Evolutionary conservation across 805 yeast species (phyloP).

Genomic region (Kodamaea nitidulidarum): DNA sequence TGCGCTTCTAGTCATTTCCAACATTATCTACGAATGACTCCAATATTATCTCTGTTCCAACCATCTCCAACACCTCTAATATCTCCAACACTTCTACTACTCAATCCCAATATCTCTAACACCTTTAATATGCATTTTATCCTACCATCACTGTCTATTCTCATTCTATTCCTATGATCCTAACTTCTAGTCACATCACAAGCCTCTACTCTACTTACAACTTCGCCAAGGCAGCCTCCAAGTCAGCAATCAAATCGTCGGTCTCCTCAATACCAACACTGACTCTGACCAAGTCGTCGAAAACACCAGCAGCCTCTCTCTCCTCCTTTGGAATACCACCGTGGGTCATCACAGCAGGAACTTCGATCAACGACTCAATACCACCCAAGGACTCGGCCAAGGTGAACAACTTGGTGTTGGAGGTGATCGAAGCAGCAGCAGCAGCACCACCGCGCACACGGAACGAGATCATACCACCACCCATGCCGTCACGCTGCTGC

Average conservation of each 20-base stretch:
- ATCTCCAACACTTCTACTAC: too few species aligned
- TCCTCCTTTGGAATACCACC: slow-evolving; percentile 80
- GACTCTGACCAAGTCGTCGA: slow-evolving; percentile 70
- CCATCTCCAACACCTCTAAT: too few species aligned
- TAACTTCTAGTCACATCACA: too few species aligned
- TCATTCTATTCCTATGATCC: too few species aligned
- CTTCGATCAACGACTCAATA: slow-evolving; percentile 79
- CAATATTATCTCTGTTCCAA: too few species aligned
- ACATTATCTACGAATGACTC: too few species aligned
- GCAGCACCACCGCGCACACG: slow-evolving; percentile 78
- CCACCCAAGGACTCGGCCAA: slow-evolving; percentile 91
- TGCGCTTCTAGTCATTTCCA: too few species aligned
- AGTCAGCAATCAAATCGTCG: slow-evolving; percentile 27
- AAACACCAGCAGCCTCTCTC: slow-evolving; percentile 78
- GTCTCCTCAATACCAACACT: slow-evolving; percentile 30
- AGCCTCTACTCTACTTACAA: slow-evolving; percentile 7
- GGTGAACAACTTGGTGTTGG: slow-evolving; percentile 71
- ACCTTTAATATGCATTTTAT: too few species aligned
- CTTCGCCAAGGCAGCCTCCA: slow-evolving; percentile 60
- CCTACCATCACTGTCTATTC: too few species aligned
- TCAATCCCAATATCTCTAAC: too few species aligned
- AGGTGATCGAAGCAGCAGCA: slow-evolving; percentile 71
- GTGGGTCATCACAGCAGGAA: slow-evolving; percentile 90
- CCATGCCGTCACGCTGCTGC: slow-evolving; percentile 81
- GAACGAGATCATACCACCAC: slow-evolving; percentile 91